phyloP scores from a whole-genome alignment of 192 early-diverging fungal species.

The Backusella mclennaniae region DNA sequence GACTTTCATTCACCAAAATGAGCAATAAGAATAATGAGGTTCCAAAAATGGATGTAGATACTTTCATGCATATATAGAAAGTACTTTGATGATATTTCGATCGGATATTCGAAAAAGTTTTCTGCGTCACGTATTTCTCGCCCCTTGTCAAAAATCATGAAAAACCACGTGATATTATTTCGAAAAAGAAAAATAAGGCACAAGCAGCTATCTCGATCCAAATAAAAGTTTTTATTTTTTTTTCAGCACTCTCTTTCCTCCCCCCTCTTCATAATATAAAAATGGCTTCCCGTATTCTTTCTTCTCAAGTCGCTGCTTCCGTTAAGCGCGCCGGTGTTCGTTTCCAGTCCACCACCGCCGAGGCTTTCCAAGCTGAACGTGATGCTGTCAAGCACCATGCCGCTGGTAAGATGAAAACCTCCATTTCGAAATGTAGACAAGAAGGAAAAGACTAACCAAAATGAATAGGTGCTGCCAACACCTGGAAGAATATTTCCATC shows the following conservation, averaged over 20 bases:
- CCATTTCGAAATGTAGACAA: not conserved
- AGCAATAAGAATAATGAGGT: no score
- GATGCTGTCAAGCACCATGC: constrained; percentile 39
- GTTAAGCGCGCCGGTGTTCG: constrained; percentile 33
- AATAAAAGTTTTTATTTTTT: constrained; percentile 9
- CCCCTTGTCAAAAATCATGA: not conserved
- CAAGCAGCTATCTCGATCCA: not conserved
- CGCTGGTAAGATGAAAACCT: constrained; percentile 18
- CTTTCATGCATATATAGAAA: no score
- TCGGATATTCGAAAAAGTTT: no score
- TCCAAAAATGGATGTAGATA: no score
- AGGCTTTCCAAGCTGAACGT: constrained; percentile 23
- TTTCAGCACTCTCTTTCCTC: no score
- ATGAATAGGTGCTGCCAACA: constrained; percentile 28
- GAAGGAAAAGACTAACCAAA: not conserved
- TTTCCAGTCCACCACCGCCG: constrained; percentile 16
- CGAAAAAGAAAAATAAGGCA: not conserved
- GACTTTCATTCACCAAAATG: no score
- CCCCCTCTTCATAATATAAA: not conserved
- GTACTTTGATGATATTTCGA: no score
- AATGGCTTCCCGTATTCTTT: constrained; percentile 8
- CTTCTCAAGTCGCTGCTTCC: constrained; percentile 11
- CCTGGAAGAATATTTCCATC: constrained; percentile 40
- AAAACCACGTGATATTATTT: not conserved
- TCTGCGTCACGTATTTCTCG: not conserved